Evolutionary conservation across 129 eudicot genomes (phyloP).

Genomic region (Lactuca saligna): DNA sequence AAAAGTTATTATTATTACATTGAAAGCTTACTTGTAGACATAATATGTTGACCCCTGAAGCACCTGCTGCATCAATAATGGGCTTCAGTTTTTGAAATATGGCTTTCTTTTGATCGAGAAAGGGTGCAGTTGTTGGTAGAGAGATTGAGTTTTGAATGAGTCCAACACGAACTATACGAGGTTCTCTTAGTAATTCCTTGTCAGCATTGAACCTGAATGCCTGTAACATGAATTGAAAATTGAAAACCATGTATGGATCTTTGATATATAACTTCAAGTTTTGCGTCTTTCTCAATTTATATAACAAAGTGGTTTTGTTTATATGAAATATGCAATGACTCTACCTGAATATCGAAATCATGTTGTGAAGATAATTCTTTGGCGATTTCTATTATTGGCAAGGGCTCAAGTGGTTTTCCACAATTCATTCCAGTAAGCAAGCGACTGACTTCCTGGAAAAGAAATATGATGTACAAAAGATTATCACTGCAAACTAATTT

Average conservation of each 20-base stretch:
- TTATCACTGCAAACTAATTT: background rate
- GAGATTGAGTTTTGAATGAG: conserved; percentile 87
- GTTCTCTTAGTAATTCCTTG: conserved; percentile 76
- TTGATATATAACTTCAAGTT: too few relatives aligned
- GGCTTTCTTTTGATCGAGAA: conserved; percentile 68
- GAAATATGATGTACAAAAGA: background rate
- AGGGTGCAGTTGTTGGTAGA: conserved; percentile 73
- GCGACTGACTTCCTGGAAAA: conserved; percentile 82
- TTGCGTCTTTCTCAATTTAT: too few relatives aligned
- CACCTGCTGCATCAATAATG: conserved; percentile 89
- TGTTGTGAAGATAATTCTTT: conserved; percentile 58
- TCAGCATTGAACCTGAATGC: conserved; percentile 76
- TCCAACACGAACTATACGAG: conserved; percentile 83
- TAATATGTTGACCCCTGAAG: conserved; percentile 87
- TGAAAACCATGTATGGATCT: background rate
- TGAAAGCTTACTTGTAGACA: conserved; percentile 78
- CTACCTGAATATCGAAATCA: conserved; percentile 92
- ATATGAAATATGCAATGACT: too few relatives aligned
- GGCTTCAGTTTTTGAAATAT: conserved; percentile 83
- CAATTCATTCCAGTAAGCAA: conserved; percentile 83
- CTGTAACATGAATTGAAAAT: conserved; percentile 40
- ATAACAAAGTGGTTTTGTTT: too few relatives aligned
- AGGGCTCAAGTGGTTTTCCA: conserved; percentile 64
- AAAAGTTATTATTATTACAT: background rate
- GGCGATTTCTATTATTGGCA: conserved; percentile 47